Evolutionary conservation across 1,284 basidiomycete species (phyloP).

Genomic region (Heterobasidion annosum): DNA sequence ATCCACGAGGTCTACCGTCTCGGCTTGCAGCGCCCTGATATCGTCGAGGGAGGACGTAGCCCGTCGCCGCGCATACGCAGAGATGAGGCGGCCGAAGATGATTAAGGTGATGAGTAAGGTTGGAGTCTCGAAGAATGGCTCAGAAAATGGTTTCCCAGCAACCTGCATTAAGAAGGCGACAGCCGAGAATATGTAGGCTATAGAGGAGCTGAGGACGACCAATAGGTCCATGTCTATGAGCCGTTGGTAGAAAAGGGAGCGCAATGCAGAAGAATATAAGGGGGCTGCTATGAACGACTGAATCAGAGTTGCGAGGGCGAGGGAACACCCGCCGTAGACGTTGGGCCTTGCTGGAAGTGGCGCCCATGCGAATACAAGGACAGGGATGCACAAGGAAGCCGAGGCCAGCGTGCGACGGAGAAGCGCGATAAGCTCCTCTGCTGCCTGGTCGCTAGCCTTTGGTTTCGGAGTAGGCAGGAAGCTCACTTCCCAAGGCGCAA

Average conservation of each 20-base stretch:
- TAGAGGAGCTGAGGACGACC: conserved; percentile 30
- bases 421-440: conserved; percentile 5
- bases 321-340: conserved; percentile 26
- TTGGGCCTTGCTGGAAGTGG: conserved; percentile 23
- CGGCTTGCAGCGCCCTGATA: conserved; percentile 26
- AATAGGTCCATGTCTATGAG: conserved; percentile 33
- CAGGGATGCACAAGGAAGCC: conserved; percentile 28
- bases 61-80: conserved; percentile 28
- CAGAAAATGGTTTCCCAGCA: conserved; percentile 21
- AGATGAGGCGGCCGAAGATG: conserved; percentile 31
- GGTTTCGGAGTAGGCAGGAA: conserved; percentile 9
- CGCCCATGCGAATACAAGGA: conserved; percentile 37
- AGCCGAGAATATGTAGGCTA: conserved; percentile 34
- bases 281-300: conserved; percentile 28
- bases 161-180: conserved; percentile 30
- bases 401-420: conserved; percentile 22
- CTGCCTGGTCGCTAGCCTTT: conserved; percentile 1
- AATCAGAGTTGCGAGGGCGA: conserved; percentile 31
- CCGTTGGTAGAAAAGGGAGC: conserved; percentile 28
- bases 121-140: conserved; percentile 39
- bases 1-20: conserved; percentile 22
- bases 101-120: conserved; percentile 36
- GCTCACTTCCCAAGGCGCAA: conserved; percentile 5
- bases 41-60: conserved; percentile 23
- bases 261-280: conserved; percentile 26